Percentiles rank a stretch among this genome's conserved stretches.
Evolutionary conservation across 805 yeast species (phyloP).

Genomic region (Teunomyces cretensis): DNA sequence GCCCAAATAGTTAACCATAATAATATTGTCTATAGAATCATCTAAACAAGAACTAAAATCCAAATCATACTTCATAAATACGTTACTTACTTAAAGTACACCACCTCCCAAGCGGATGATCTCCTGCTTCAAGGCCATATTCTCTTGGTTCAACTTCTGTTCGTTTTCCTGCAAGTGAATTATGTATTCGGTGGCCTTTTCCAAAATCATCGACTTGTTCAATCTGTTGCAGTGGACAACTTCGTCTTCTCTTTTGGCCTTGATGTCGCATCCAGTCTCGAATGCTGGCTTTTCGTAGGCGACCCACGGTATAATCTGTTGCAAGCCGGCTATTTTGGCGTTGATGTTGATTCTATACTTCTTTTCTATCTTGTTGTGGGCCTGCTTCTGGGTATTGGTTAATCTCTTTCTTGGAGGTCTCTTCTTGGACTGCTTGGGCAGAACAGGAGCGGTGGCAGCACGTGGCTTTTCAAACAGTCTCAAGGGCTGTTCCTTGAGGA

Average conservation of each 20-base stretch:
- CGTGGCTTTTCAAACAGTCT: neutral
- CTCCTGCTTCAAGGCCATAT: neutral
- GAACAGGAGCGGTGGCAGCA: neutral
- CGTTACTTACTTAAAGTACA: neutral
- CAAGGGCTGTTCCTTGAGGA: constrained; percentile 11
- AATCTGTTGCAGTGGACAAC: constrained; percentile 32
- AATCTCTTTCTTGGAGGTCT: constrained; percentile 48
- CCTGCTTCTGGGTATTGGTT: constrained; percentile 61
- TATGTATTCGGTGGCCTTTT: constrained; percentile 65
- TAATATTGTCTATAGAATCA: neutral
- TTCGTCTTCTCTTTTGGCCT: constrained; percentile 8
- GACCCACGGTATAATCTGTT: constrained; percentile 67
- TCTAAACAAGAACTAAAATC: neutral
- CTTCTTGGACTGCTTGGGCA: constrained; percentile 2
- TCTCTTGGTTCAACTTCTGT: neutral
- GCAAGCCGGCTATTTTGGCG: constrained; percentile 67
- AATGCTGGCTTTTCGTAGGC: constrained; percentile 62
- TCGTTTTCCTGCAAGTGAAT: constrained; percentile 46
- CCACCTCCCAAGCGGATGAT: constrained; percentile 5
- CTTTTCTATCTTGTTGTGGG: constrained; percentile 72
- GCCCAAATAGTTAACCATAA: neutral
- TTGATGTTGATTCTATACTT: constrained; percentile 70
- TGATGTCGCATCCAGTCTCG: constrained; percentile 35
- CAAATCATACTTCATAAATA: too few species aligned
- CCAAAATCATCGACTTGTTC: constrained; percentile 67